A percentile compares a stretch with the other conserved stretches of the same genome.
Conservation (phyloP, 345 rosid genomes). For the Cardamine chenopodiifolia region DNA sequence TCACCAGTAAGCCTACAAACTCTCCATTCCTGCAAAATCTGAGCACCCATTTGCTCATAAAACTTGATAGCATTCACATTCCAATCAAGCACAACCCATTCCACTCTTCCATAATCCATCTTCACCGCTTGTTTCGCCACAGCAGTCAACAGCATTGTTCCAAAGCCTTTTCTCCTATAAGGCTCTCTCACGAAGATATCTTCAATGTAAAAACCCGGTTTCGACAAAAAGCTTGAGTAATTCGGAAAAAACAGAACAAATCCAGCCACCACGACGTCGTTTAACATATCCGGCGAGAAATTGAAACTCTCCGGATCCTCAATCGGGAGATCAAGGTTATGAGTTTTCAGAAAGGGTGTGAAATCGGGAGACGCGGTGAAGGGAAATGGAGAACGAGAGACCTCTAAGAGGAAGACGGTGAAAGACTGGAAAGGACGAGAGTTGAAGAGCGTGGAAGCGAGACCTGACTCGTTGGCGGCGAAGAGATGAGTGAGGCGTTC, state of each 20-base stretch:
- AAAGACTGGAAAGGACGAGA: slow-evolving; percentile 79
- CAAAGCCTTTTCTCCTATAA: slow-evolving; percentile 78
- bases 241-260: slow-evolving; percentile 84
- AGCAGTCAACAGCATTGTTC: slow-evolving; percentile 70
- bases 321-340: slow-evolving; percentile 55
- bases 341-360: slow-evolving; percentile 45
- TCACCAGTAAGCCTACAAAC: slow-evolving; percentile 86
- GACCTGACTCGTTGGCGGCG: slow-evolving; percentile 80
- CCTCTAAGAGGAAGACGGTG: slow-evolving; percentile 79
- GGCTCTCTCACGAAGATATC: slow-evolving; percentile 82
- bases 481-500: slow-evolving; percentile 67
- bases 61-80: slow-evolving; percentile 80
- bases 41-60: slow-evolving; percentile 89
- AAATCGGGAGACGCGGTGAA: slow-evolving; percentile 39
- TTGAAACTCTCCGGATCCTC: slow-evolving; percentile 56
- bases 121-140: slow-evolving; percentile 88
- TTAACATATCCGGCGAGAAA: slow-evolving; percentile 46
- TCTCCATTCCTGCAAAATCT: slow-evolving; percentile 75
- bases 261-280: slow-evolving; percentile 63
- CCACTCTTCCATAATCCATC: slow-evolving; percentile 88
- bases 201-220: slow-evolving; percentile 85
- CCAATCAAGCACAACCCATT: slow-evolving; percentile 94
- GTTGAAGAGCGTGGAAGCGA: slow-evolving; percentile 71
- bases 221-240: slow-evolving; percentile 66
- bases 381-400: slow-evolving; percentile 58